A percentile compares a stretch with the other conserved stretches of the same genome.
Conservation (phyloP, 2,329 filamentous ascomycete species). For the Aspergillus bombycis region DNA sequence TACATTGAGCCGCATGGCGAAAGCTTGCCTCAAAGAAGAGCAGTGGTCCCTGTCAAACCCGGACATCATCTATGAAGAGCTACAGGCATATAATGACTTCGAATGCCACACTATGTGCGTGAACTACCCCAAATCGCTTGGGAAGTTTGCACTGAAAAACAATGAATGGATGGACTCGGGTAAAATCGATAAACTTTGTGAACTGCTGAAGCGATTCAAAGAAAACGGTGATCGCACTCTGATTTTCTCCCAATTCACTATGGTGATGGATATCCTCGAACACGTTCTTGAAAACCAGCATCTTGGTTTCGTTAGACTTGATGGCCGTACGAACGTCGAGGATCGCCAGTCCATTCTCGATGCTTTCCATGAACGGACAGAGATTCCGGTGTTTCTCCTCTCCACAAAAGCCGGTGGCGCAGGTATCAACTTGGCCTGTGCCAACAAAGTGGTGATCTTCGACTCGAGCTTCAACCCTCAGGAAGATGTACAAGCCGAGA, state of each 20-base stretch:
- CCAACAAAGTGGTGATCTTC: conserved; percentile 97
- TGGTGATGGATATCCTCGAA: conserved; percentile 86
- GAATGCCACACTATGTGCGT: conserved; percentile 63
- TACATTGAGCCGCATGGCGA: conserved; percentile 75
- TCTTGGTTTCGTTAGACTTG: conserved; percentile 81
- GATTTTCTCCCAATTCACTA: conserved; percentile 91
- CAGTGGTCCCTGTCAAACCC: conserved; percentile 54
- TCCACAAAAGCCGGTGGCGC: conserved; percentile 95
- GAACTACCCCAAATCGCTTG: conserved; percentile 55
- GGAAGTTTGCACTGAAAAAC: conserved; percentile 60
- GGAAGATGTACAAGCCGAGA: conserved; percentile 97
- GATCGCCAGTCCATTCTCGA: conserved; percentile 88
- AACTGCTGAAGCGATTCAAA: conserved; percentile 73
- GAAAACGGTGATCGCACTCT: conserved; percentile 82
- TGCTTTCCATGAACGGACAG: conserved; percentile 73
- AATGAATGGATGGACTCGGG: conserved; percentile 74
- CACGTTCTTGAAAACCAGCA: conserved; percentile 74
- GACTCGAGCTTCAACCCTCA: conserved; percentile 98
- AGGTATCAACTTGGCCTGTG: conserved; percentile 91
- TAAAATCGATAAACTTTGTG: conserved; percentile 80
- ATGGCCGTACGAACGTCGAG: conserved; percentile 79
- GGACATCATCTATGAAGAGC: conserved; percentile 57
- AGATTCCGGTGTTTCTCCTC: conserved; percentile 87
- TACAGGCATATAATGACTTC: conserved; percentile 61
- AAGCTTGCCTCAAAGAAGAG: conserved; percentile 73